These are phyloP conservation scores for Parachaetomium inaequale DNA, from an alignment of 495 filamentous ascomycete genomes.

Conservation along the genomic window DNA sequence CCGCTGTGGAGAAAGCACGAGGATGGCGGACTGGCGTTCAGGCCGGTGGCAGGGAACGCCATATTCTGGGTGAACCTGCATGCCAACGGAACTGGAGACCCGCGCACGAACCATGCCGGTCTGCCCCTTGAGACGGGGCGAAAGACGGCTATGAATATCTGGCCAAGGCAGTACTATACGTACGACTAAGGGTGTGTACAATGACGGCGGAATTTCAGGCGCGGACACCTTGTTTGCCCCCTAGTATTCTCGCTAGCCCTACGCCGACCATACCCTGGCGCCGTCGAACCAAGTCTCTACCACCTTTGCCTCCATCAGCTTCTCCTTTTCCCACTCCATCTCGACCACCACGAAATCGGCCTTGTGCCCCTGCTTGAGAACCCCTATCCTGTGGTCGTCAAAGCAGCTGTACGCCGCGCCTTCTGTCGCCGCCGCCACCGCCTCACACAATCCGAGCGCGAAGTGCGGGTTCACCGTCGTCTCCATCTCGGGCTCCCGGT, in stretches of 20 bases:
- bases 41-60: slow-evolving; percentile 50
- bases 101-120: slow-evolving; percentile 48
- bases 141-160: slow-evolving; percentile 58
- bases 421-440: slow-evolving; percentile 52
- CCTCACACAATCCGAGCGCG: slow-evolving; percentile 48
- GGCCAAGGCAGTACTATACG: slow-evolving; percentile 43
- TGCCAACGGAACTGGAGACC: slow-evolving; percentile 46
- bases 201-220: not conserved
- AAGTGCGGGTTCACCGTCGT: slow-evolving; percentile 53
- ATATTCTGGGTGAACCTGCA: slow-evolving; percentile 54
- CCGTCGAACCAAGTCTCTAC: slow-evolving; percentile 56
- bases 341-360: slow-evolving; percentile 59
- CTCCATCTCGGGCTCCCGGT: slow-evolving; percentile 46
- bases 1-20: slow-evolving; percentile 44
- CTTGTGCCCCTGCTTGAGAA: slow-evolving; percentile 45
- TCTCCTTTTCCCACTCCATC: slow-evolving; percentile 53
- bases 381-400: slow-evolving; percentile 50
- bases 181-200: slow-evolving; percentile 13
- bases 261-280: slow-evolving; percentile 42
- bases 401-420: slow-evolving; percentile 59
- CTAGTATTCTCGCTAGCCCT: not conserved
- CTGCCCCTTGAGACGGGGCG: slow-evolving; percentile 44
- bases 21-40: slow-evolving; percentile 50
- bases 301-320: slow-evolving; percentile 50
- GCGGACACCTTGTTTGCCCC: not conserved